Evolutionary conservation across 768 basidiomycete species (phyloP), one percentile per base, ranked within the genome.

Genomic region (Butyriboletus loyo): DNA sequence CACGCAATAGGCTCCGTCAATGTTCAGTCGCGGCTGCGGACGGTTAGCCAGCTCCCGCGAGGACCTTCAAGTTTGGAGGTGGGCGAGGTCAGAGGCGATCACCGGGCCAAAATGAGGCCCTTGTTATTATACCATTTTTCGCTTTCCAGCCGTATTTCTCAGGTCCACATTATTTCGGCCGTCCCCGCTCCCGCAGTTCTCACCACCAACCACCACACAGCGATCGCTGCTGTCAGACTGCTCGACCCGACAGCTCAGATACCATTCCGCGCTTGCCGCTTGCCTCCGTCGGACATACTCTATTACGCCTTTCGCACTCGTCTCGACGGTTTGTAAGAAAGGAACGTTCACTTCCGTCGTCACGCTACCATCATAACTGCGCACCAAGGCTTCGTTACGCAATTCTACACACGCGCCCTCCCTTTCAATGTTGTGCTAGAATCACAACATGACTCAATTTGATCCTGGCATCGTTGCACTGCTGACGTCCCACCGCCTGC

Each of bases 1-100:
- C 59, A 21, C 25, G 14, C 22, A 25, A 48, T 8, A 39, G 46
- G 32, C 47, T 40, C 53, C 50, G 56, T 48, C 17, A 41, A 25
- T 24, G 39, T 17, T 7, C 22, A 17, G 9, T 41, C 17, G 7
- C 27, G 24, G 25, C 17, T n/a, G 17, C 25, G 25, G 40, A 41
- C 22, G 8, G 27, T 27, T 27, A 27, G 27, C 27, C 27, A 27
- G 34, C 17, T 35, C 37, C 37, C 21, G 37, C 37, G 13, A 21
- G 13, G 25, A 25, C 17, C 15, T 27, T 27, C n/a, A n/a, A n/a
- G n/a, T n/a, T n/a, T n/a, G n/a, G n/a, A 8, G 7, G 43, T 11
- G 30, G 49, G 31, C 24, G 24, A 32, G 21, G 36, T 30, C 17
- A 6, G 32, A 39, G 13, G 43, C 30, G 36, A 15, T 40, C 27